Evolutionary conservation across 2,329 filamentous ascomycete genomes (phyloP), one percentile per base, ranked within the genome.

Genomic region (Phialophora macrospora): DNA sequence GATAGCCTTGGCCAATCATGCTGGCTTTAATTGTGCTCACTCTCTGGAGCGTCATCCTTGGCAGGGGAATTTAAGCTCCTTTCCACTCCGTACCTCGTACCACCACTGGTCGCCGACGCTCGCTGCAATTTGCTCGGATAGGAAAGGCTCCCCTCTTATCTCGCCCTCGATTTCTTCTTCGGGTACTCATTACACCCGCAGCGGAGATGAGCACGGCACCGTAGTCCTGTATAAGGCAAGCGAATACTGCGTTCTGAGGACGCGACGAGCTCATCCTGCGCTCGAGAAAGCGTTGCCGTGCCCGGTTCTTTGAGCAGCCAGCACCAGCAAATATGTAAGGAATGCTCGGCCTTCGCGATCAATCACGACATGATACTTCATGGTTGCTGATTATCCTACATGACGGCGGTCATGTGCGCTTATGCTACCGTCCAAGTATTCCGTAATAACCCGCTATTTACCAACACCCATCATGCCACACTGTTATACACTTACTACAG

Each of bases 391-490:
- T n/a, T n/a, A n/a, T n/a, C n/a, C n/a, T 22, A 28, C 17, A 9
- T 12, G 26, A 34, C 28, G 52, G 28, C 28, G 52, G 24, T 55
- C 28, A 55, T 34, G 26, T n/a, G 28, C 28, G 52, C 52, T 34
- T 55, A 20, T 34, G 14, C 7, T 55, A 22, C 26, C 49, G 9
- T 24, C n/a, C 20, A 24, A 24, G 20, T 28, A 12, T 9, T 12
- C 32, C 32, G 38, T 44, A 17, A 44, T 41, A n/a, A 17, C 2
- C 12, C 38, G 38, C 30, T 30, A 30, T 2, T n/a, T 41, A n/a
- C 14, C 46, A 24, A 49, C 26, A 51, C 20, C 17, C 9, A 34
- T 55, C 52, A 55, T 9, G 28, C 52, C 52, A 55, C 52, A n/a
- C 22, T 34, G 34, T 32, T 11, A 26, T 12, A 4, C 52, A n/a